A percentile compares a stretch with the other conserved stretches of the same genome.
These are phyloP conservation scores for Pseudogymnoascus sp. DNA, from an alignment of 2,329 filamentous ascomycete genomes.

Conservation along the genomic window DNA sequence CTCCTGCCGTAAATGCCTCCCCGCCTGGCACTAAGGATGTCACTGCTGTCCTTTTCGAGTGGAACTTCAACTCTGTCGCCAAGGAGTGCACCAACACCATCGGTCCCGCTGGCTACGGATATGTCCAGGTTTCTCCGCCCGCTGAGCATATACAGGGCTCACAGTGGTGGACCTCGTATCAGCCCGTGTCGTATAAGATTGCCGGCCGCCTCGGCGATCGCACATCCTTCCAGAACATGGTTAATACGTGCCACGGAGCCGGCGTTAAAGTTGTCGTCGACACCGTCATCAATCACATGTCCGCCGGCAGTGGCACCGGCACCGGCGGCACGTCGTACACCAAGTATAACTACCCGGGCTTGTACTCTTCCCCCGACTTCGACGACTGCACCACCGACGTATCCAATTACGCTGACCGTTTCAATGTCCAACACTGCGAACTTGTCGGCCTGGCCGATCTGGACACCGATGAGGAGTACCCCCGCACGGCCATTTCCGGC, in stretches of 20 bases:
- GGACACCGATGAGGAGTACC: not conserved
- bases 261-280: not conserved
- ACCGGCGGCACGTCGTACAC: not conserved
- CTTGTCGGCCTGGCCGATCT: not conserved
- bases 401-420: not conserved
- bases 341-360: constrained; percentile 5
- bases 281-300: constrained; percentile 1
- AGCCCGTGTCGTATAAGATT: not conserved
- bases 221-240: not conserved
- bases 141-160: not conserved
- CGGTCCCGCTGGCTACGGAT: not conserved
- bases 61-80: constrained; percentile 2
- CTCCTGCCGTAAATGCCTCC: not conserved
- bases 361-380: not conserved
- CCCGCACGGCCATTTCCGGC: not conserved
- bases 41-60: constrained; percentile 2
- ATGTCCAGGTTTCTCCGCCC: not conserved
- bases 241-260: not conserved
- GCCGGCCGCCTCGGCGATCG: not conserved
- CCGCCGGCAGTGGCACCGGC: not conserved
- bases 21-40: not conserved
- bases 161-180: constrained; percentile 5
- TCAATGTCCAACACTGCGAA: not conserved
- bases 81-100: constrained; percentile 2
- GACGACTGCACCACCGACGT: not conserved